Evolutionary conservation across 2,329 filamentous ascomycete genomes (phyloP), one percentile per base, ranked within the genome.

Genomic region (Fusarium pseudoanthophilum): DNA sequence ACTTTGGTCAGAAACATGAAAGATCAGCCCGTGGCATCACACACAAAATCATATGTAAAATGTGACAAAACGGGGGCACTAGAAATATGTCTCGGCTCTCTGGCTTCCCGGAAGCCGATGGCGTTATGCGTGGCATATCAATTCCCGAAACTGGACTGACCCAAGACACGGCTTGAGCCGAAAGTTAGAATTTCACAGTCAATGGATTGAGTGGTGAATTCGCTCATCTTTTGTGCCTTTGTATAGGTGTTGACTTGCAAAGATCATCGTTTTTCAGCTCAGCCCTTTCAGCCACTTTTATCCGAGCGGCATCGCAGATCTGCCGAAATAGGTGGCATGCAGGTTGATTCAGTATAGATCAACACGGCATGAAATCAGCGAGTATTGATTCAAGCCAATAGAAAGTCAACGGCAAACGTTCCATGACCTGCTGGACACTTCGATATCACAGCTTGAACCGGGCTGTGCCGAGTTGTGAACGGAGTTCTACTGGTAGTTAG

Each of bases 1-100:
- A 14, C 10, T 30, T 11, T n/a, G 4, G 9, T 4, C 14, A 49
- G 7, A 30, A 30, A n/a, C 0, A 18, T 49, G 11, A 3, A 0
- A 14, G 21, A 20, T 24, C 8, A 14, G 11, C 8, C 5, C 3
- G 1, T 4, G 21, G 2, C 13, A 36, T 36, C 32, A 52, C 2
- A 8, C 15, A 3, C 4, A 11, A 16, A 11, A 32, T 32, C 30
- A 32, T 32, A 32, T 32, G 30, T 32, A 5, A 32, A 14, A 52
- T 26, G 9, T 26, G 32, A 36, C n/a, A 9, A 11, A 52, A 16
- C 4, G 0, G 9, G 9, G 13, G 0, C 11, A 9, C 3, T 11
- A 2, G n/a, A 6, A 37, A 3, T 9, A 16, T 37, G 32, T 26
- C 49, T 53, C 32, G 49, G 49, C 32, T 37, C 4, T 37, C 10